Base-by-base conservation (phyloP, 2,329 filamentous ascomycete species). In the Colletotrichum viniferum region DNA sequence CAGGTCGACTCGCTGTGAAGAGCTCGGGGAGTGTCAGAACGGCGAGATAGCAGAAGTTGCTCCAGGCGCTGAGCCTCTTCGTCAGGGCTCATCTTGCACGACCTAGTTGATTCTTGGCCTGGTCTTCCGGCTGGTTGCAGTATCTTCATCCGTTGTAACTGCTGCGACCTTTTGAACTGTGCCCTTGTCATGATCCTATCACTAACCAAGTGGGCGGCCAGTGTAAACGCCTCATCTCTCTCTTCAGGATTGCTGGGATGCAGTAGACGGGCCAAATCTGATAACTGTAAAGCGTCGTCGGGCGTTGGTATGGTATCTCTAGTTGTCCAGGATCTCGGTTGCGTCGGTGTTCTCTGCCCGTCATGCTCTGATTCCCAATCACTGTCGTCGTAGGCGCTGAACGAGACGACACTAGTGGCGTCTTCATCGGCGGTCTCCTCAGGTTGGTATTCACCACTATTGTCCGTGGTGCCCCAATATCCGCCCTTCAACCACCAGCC, bases 401-500 rank as follows among this genome's bases (percentile, higher is more conserved):
- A 76, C 5, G 95, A 95, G n/a, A 97, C 85, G 43, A 97, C 88
- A 80, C 96, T 98, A 1, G 95, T 97, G 10, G 90, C 91, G 81
- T 97, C 95, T 81, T 93, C 92, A 60, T 93, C 89, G 13, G 92
- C 87, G 5, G 91, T 88, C 13, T 87, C 83, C 9, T 83, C 81
- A 1, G 93, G 93, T 36, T 87, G 83, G 82, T 96, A 98, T 77
- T 96, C 94, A 32, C 94, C 94, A 80, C 95, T 98, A 7, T 89
- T 88, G 82, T 98, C 96, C 36, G 93, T 88, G 18, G 93, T 92
- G 2, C 96, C 96, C 92, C 95, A 98, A 86, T 94, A 94, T 9
- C 95, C 95, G 24, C 95, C 95, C 69, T 89, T 88, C 68, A 94
- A 92, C 94, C 95, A 98, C 91, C 96, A 97, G 34, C 88, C 88